Evolutionary conservation across 495 filamentous ascomycete genomes (phyloP).

Genomic region (Penicillium egyptiacum): DNA sequence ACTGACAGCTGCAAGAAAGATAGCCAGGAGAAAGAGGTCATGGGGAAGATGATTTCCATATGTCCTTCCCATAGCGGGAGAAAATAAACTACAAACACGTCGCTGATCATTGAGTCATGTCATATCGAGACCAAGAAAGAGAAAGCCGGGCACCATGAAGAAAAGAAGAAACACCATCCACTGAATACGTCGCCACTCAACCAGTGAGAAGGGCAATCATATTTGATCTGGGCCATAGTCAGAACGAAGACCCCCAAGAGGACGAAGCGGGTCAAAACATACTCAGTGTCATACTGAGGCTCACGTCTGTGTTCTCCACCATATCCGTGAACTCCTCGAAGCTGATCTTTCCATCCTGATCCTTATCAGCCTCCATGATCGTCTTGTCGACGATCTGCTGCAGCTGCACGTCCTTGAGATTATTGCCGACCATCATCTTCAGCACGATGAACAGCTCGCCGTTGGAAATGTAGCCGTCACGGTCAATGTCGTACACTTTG

Average conservation of each 20-base stretch:
- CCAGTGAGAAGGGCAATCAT: conserved; percentile 17
- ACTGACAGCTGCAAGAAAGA: neutral
- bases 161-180: conserved; percentile 4
- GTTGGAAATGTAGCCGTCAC: conserved; percentile 98
- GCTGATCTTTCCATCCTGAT: conserved; percentile 96
- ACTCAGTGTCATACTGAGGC: conserved; percentile 98
- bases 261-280: conserved; percentile 36
- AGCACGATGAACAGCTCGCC: conserved; percentile 98
- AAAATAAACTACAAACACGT: conserved; percentile 31
- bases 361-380: conserved; percentile 98
- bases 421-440: conserved; percentile 99
- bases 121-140: conserved; percentile 19
- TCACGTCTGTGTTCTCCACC: conserved; percentile 97
- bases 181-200: conserved; percentile 8
- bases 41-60: conserved; percentile 1
- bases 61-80: conserved; percentile 12
- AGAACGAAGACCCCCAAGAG: conserved; percentile 18
- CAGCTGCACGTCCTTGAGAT: conserved; percentile 97
- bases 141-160: conserved; percentile 6
- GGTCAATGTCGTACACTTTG: conserved; percentile 99
- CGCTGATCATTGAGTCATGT: conserved; percentile 37
- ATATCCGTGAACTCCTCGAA: conserved; percentile 99
- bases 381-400: conserved; percentile 98
- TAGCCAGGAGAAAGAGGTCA: neutral
- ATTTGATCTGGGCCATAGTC: conserved; percentile 36